Evolutionary conservation across 768 basidiomycete species (phyloP), one percentile per base, ranked within the genome.

Genomic region (Phaffia australis): DNA sequence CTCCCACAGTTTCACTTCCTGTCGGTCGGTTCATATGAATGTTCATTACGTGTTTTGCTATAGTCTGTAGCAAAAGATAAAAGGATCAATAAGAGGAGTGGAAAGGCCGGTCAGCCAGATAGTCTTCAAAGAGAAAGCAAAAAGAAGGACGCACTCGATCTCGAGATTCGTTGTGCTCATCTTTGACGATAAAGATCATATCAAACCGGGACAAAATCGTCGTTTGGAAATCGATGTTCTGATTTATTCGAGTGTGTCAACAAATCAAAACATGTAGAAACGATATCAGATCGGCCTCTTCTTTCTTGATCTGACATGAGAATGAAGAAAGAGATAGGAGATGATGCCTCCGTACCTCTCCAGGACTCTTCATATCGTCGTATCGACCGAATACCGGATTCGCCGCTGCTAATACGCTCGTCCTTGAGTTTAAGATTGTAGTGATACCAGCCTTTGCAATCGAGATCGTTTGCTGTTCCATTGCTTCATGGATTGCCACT

Each of bases 381-480:
- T 98, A 99, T 67, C 94, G 81, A 59, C 94, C 94, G 79, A 93
- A 97, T 14, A 99, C 91, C 1, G 94, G 94, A 77, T 99, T 99
- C 2, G 94, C 94, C 1, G 94, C 94, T 1, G 94, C 94, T 52
- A 99, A 82, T 3, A 98, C 94, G 69, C 89, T 92, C 0, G 95
- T 97, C 49, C 94, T 79, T 1, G 92, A 93, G 77, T 99, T 99
- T 15, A 99, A 79, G 7, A 97, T 90, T 1, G 94, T 99, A 0
- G 95, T 97, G 64, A 99, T 99, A 69, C 94, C 95, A 4, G 95
- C 95, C 76, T 99, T 98, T 21, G 94, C 94, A 70, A 99, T 97
- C 1, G 95, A 98, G 71, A 99, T 98, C 0, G 95, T 99, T 74
- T 98, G 94, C 74, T 99, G 95, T 73, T 99, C 95, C 95, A 99